Evolutionary conservation across 2,329 filamentous ascomycete genomes (phyloP).

Genomic region (Penicillium polonicum): DNA sequence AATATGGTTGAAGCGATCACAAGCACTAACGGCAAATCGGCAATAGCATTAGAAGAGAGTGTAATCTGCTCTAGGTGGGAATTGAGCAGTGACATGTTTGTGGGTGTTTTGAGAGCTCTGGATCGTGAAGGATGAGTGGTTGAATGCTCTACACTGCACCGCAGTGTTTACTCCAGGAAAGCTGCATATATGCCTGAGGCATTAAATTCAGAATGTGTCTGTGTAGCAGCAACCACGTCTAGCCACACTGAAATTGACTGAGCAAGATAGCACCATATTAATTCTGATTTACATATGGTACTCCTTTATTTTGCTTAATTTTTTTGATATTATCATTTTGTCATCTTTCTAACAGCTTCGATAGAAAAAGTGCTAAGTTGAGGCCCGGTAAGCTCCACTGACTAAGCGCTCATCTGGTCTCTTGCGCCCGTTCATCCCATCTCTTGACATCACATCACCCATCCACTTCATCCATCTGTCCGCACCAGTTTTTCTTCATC

Average conservation of each 20-base stretch:
- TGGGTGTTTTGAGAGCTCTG: neutral
- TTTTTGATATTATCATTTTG: neutral
- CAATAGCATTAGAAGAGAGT: constrained; percentile 72
- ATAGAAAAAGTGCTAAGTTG: constrained; percentile 5
- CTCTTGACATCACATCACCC: constrained; percentile 44
- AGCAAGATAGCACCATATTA: neutral
- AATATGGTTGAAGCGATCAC: neutral
- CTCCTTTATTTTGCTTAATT: neutral
- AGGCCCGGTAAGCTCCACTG: constrained; percentile 30
- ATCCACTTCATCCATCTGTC: constrained; percentile 26
- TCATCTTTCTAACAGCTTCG: constrained; percentile 8
- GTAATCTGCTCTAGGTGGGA: constrained; percentile 75
- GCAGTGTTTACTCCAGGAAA: constrained; percentile 9
- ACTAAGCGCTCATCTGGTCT: constrained; percentile 37
- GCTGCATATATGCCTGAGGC: constrained; percentile 10
- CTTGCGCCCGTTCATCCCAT: constrained; percentile 33
- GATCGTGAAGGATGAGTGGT: neutral
- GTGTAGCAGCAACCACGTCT: neutral
- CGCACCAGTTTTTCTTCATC: constrained; percentile 17
- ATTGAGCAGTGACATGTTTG: constrained; percentile 65
- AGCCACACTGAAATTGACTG: neutral
- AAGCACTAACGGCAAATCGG: constrained; percentile 65
- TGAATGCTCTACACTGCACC: neutral
- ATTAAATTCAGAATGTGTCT: neutral
- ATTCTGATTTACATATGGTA: neutral